Conservation (phyloP, 2,329 filamentous ascomycete genomes). For the Graphiopsis chlorocephala region DNA sequence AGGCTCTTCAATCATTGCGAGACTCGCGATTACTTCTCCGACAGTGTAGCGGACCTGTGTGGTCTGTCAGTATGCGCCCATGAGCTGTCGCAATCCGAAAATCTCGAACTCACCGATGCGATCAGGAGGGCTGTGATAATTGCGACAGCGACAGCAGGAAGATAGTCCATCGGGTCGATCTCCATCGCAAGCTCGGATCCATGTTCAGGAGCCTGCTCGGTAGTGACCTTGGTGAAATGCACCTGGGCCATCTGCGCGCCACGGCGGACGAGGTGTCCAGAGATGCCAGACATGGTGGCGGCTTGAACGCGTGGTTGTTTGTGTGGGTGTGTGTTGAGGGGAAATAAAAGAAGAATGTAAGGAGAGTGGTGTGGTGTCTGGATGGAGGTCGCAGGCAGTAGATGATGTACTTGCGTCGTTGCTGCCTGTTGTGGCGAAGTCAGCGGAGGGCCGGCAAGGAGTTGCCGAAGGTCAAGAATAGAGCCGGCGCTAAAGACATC, state of each 20-base stretch:
- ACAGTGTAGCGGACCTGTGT: conserved; percentile 53
- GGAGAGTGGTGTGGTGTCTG: background rate
- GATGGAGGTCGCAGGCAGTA: background rate
- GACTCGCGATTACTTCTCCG: conserved; percentile 57
- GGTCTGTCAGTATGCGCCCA: conserved; percentile 12
- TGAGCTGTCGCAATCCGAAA: background rate
- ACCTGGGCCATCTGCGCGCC: conserved; percentile 31
- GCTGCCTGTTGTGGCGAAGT: conserved; percentile 7
- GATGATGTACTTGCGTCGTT: background rate
- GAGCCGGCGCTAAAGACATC: conserved; percentile 2
- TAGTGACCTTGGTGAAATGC: conserved; percentile 23
- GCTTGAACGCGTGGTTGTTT: background rate
- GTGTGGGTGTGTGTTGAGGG: background rate
- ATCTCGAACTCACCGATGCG: conserved; percentile 36
- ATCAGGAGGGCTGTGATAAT: conserved; percentile 42
- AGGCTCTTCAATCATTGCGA: conserved; percentile 63
- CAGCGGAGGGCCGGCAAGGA: background rate
- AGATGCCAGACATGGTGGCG: conserved; percentile 43
- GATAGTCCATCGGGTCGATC: conserved; percentile 27
- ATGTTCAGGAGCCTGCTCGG: conserved; percentile 21
- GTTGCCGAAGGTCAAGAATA: background rate
- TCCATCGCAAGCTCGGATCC: conserved; percentile 22
- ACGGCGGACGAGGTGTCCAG: conserved; percentile 36
- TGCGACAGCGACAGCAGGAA: conserved; percentile 35
- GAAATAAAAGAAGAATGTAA: background rate